Percentiles rank a stretch among this genome's conserved stretches.
phyloP scores from a whole-genome alignment of 1,284 basidiomycete species.

The Prillingera fragicola region DNA sequence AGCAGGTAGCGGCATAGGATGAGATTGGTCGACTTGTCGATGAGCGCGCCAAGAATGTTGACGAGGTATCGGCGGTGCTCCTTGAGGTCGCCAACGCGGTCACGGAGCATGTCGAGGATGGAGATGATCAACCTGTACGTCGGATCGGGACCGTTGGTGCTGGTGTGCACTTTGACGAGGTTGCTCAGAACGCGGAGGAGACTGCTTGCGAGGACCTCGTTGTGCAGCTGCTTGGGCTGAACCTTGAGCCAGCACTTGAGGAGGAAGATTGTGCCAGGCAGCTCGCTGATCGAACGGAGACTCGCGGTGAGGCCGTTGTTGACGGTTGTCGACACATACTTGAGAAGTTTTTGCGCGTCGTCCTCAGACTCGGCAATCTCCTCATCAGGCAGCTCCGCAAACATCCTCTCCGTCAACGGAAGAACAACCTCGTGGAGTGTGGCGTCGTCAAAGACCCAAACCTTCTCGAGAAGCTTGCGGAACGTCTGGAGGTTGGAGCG shows the following conservation, averaged over 20 bases:
- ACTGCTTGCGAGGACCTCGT: constrained; percentile 70
- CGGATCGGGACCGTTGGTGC: constrained; percentile 49
- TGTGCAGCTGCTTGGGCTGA: constrained; percentile 63
- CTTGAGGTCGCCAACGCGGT: constrained; percentile 52
- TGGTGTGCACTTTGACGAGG: constrained; percentile 82
- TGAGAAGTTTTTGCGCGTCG: constrained; percentile 68
- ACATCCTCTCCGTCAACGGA: constrained; percentile 78
- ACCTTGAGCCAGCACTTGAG: constrained; percentile 82
- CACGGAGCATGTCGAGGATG: constrained; percentile 53
- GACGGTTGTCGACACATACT: constrained; percentile 69
- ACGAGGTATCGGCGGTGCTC: constrained; percentile 64
- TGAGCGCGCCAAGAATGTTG: constrained; percentile 66
- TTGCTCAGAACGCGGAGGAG: constrained; percentile 82
- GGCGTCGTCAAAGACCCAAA: constrained; percentile 70
- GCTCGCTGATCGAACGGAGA: constrained; percentile 36
- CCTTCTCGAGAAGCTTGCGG: constrained; percentile 84
- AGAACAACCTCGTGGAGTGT: constrained; percentile 71
- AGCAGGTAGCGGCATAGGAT: constrained; percentile 80
- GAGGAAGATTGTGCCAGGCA: constrained; percentile 79
- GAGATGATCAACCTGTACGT: constrained; percentile 51
- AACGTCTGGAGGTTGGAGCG: constrained; percentile 67
- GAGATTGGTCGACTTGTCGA: constrained; percentile 85
- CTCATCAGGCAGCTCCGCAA: constrained; percentile 76
- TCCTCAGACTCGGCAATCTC: constrained; percentile 66
- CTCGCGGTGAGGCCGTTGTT: constrained; percentile 58